These are phyloP conservation scores for Populus alba DNA, from an alignment of 345 rosid genomes.

Conservation along the genomic window DNA sequence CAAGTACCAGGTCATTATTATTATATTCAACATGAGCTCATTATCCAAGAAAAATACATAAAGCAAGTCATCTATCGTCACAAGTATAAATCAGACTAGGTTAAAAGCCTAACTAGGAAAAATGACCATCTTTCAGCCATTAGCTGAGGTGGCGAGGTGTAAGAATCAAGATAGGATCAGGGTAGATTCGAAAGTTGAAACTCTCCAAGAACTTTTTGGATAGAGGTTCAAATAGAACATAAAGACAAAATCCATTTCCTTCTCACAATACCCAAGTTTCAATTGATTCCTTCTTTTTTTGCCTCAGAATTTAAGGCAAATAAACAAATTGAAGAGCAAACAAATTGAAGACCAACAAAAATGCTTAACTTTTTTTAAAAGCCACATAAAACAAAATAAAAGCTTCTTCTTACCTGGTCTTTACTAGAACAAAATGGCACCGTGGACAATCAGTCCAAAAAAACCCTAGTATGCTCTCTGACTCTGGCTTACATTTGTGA, in stretches of 20 bases:
- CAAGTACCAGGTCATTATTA: not conserved
- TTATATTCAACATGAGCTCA: not conserved
- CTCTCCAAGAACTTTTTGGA: not conserved
- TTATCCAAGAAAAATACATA: too few species aligned
- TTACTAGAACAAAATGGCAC: constrained; percentile 78
- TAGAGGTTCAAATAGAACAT: not conserved
- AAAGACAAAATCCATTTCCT: not conserved
- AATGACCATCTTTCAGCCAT: too few species aligned
- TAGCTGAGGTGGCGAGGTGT: too few species aligned
- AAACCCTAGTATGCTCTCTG: constrained; percentile 83
- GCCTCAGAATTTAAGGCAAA: not conserved
- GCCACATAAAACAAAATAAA: constrained; percentile 7
- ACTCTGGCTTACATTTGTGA: constrained; percentile 66
- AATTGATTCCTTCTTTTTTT: not conserved
- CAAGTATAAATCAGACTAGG: too few species aligned
- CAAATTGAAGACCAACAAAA: not conserved
- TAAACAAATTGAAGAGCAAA: not conserved
- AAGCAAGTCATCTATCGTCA: too few species aligned
- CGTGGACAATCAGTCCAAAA: constrained; percentile 94
- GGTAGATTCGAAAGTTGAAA: not conserved
- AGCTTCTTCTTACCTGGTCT: constrained; percentile 65
- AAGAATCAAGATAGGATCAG: too few species aligned
- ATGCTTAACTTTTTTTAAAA: not conserved
- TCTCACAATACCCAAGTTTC: not conserved
- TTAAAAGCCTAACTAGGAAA: too few species aligned